A percentile compares a stretch with the other conserved stretches of the same genome.
These are phyloP conservation scores for Monascus purpureus DNA, from an alignment of 495 filamentous ascomycete genomes.

Conservation along the genomic window DNA sequence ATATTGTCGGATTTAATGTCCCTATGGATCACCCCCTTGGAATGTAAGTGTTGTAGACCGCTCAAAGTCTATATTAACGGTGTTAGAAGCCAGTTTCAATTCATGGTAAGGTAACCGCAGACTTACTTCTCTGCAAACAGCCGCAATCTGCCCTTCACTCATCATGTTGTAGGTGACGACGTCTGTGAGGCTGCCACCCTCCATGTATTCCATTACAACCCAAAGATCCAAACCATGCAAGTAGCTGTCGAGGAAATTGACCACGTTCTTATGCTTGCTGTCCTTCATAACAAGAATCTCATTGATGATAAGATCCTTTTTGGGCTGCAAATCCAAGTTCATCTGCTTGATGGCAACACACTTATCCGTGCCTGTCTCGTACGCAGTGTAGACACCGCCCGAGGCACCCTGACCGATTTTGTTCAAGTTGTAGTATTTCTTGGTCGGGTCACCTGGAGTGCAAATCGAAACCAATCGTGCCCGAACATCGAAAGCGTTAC, in stretches of 20 bases:
- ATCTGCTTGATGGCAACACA: conserved; percentile 99
- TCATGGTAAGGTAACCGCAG: background rate
- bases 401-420: conserved; percentile 98
- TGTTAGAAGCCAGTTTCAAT: background rate
- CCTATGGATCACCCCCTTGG: conserved; percentile 93
- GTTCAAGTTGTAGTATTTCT: conserved; percentile 71
- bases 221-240: conserved; percentile 79
- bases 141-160: conserved; percentile 92
- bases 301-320: conserved; percentile 98
- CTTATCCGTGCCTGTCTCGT: conserved; percentile 65
- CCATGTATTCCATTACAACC: conserved; percentile 99
- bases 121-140: conserved; percentile 77
- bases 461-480: conserved; percentile 76
- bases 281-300: conserved; percentile 99
- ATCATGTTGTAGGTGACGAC: conserved; percentile 99
- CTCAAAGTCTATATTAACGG: conserved; percentile 48
- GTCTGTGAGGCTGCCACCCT: conserved; percentile 92
- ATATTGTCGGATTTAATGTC: conserved; percentile 99
- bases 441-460: conserved; percentile 72
- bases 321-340: conserved; percentile 96
- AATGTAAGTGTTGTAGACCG: conserved; percentile 89
- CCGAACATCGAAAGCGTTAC: conserved; percentile 66
- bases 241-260: conserved; percentile 97
- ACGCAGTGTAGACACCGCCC: conserved; percentile 87
- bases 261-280: conserved; percentile 94